These are phyloP conservation scores for Nigrospora osmanthi DNA, from an alignment of 2,329 filamentous ascomycete genomes.

Conservation along the genomic window DNA sequence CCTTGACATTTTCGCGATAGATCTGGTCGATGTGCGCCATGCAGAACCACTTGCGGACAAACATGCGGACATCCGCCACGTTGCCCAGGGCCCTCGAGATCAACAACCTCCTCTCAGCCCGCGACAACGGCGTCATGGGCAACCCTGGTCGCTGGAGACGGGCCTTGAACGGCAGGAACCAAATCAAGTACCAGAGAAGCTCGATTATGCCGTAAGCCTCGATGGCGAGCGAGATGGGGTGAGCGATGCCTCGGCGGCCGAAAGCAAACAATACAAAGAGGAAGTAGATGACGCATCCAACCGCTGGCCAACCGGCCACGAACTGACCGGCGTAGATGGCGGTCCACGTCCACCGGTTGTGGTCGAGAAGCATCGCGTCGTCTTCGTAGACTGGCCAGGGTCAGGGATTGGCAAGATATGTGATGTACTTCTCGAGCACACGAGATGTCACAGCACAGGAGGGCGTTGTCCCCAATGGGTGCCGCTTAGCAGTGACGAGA, in stretches of 20 bases:
- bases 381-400: too few relatives aligned
- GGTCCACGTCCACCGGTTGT: background rate
- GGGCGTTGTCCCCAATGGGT: too few relatives aligned
- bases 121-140: constrained; percentile 1
- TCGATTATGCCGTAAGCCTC: constrained; percentile 11
- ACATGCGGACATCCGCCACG: constrained; percentile 7
- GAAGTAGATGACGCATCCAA: constrained; percentile 12
- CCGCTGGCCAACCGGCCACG: background rate
- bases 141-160: constrained; percentile 6
- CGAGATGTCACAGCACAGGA: too few relatives aligned
- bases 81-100: constrained; percentile 1
- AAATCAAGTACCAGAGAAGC: constrained; percentile 9
- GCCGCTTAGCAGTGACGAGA: too few relatives aligned
- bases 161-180: constrained; percentile 9
- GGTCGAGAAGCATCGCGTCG: constrained; percentile 3
- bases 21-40: constrained; percentile 9
- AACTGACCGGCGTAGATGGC: background rate
- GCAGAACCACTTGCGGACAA: constrained; percentile 9
- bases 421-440: too few relatives aligned
- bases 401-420: too few relatives aligned
- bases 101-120: constrained; percentile 5
- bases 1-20: constrained; percentile 10
- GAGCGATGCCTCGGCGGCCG: constrained; percentile 11
- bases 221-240: constrained; percentile 14
- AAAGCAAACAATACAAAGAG: constrained; percentile 8